phyloP scores from a whole-genome alignment of 129 eudicot species.

The Lactuca saligna region DNA sequence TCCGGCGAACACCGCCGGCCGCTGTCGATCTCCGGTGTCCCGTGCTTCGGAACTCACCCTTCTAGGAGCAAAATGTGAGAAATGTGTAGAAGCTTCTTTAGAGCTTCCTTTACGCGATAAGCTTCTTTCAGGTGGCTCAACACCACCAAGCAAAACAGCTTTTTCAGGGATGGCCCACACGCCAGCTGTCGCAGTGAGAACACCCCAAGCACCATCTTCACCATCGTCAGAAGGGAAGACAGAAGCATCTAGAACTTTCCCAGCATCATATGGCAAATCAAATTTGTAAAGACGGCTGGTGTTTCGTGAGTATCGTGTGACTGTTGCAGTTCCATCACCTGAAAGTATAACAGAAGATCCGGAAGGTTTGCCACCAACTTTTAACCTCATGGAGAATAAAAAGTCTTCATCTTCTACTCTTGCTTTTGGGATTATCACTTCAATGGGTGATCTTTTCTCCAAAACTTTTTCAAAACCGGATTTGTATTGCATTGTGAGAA shows the following conservation, averaged over 20 bases:
- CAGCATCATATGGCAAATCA: slow-evolving; percentile 96
- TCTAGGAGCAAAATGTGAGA: slow-evolving; percentile 63
- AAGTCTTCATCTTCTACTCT: slow-evolving; percentile 91
- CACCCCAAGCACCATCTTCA: slow-evolving; percentile 95
- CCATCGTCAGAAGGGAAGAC: slow-evolving; percentile 79
- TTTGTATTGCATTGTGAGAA: slow-evolving; percentile 91
- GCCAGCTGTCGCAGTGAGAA: slow-evolving; percentile 95
- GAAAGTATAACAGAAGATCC: slow-evolving; percentile 90
- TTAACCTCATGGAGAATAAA: slow-evolving; percentile 82
- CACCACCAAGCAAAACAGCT: slow-evolving; percentile 95
- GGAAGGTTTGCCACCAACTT: slow-evolving; percentile 92
- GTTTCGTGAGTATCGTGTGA: slow-evolving; percentile 69
- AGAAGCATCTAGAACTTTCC: slow-evolving; percentile 92
- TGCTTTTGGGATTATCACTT: slow-evolving; percentile 92
- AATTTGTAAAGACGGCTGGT: slow-evolving; percentile 91
- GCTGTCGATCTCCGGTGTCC: slow-evolving; percentile 72
- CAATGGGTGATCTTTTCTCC: slow-evolving; percentile 84
- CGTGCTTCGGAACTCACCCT: slow-evolving; percentile 76
- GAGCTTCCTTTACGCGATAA: slow-evolving; percentile 98
- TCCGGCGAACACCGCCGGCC: slow-evolving; percentile 48
- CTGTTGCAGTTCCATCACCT: slow-evolving; percentile 99
- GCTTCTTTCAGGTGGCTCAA: slow-evolving; percentile 98
- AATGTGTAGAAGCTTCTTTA: slow-evolving; percentile 65
- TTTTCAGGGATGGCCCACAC: slow-evolving; percentile 96
- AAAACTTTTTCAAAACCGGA: slow-evolving; percentile 59